phyloP scores from a whole-genome alignment of 805 yeast genomes.

The Candida namnaoensis region DNA sequence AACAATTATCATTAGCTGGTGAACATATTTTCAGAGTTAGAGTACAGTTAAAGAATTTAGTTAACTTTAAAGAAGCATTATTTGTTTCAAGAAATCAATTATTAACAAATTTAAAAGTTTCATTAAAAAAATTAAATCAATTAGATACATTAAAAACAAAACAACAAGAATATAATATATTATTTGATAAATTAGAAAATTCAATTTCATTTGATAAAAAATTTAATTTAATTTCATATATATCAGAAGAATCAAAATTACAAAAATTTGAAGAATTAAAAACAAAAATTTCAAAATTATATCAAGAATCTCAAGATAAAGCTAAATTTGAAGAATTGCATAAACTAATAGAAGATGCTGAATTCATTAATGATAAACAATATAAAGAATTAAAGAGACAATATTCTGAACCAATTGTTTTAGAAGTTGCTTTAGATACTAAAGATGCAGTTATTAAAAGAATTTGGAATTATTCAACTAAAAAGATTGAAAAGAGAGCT shows the following conservation, averaged over 20 bases:
- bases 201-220: slow-evolving; percentile 39
- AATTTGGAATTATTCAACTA: slow-evolving; percentile 52
- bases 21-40: slow-evolving; percentile 46
- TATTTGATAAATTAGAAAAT: slow-evolving; percentile 32
- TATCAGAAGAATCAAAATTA: slow-evolving; percentile 24
- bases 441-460: slow-evolving; percentile 39
- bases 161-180: slow-evolving; percentile 21
- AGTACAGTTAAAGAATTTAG: slow-evolving; percentile 53
- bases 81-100: slow-evolving; percentile 46
- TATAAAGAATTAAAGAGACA: slow-evolving; percentile 26
- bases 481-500: slow-evolving; percentile 30
- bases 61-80: slow-evolving; percentile 44
- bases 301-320: slow-evolving; percentile 2
- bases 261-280: slow-evolving; percentile 17
- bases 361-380: slow-evolving; percentile 18
- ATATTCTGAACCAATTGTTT: slow-evolving; percentile 38
- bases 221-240: slow-evolving; percentile 28
- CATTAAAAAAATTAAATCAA: slow-evolving; percentile 11
- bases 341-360: slow-evolving; percentile 23
- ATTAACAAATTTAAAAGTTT: slow-evolving; percentile 29
- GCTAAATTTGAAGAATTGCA: slow-evolving; percentile 28
- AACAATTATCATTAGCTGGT: slow-evolving; percentile 29
- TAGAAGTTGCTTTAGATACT: slow-evolving; percentile 37
- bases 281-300: slow-evolving; percentile 4
- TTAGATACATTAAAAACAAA: slow-evolving; percentile 20